These are phyloP conservation scores for Fusarium sp. DNA, from an alignment of 2,329 filamentous ascomycete species.

Conservation along the genomic window DNA sequence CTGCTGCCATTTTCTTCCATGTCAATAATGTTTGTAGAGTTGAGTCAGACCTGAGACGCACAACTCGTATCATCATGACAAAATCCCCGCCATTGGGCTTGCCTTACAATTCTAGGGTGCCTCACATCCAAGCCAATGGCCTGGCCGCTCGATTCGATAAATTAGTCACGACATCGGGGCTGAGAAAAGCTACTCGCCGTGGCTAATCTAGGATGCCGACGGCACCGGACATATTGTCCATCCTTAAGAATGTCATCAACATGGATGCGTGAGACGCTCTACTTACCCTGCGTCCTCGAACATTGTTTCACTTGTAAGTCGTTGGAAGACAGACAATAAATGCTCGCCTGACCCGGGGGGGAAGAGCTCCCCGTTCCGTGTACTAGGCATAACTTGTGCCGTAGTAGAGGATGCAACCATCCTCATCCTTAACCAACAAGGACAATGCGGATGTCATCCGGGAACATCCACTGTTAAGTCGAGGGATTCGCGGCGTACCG, in stretches of 20 bases:
- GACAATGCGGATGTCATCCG: conserved; percentile 24
- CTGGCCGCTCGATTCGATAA: neutral
- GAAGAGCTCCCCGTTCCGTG: conserved; percentile 15
- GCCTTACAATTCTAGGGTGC: neutral
- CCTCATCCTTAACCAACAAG: conserved; percentile 17
- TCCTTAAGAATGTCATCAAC: neutral
- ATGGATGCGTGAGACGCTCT: neutral
- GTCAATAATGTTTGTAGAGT: neutral
- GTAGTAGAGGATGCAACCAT: conserved; percentile 20
- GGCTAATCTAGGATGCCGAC: conserved; percentile 8
- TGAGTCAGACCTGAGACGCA: neutral
- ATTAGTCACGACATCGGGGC: neutral
- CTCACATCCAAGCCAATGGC: neutral
- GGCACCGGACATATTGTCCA: conserved; percentile 5
- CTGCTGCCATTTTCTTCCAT: neutral
- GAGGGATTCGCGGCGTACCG: conserved; percentile 16
- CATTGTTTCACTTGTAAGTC: neutral
- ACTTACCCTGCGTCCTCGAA: conserved; percentile 17
- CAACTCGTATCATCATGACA: neutral
- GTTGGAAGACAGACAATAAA: conserved; percentile 12
- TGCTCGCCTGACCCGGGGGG: conserved; percentile 13
- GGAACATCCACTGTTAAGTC: conserved; percentile 17
- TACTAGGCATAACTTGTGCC: conserved; percentile 25
- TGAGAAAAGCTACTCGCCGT: neutral
- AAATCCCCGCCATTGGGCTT: neutral